A percentile compares a stretch with the other conserved stretches of the same genome.
Conservation (phyloP, 306 rosid species). For the Inga leiocalycina region DNA sequence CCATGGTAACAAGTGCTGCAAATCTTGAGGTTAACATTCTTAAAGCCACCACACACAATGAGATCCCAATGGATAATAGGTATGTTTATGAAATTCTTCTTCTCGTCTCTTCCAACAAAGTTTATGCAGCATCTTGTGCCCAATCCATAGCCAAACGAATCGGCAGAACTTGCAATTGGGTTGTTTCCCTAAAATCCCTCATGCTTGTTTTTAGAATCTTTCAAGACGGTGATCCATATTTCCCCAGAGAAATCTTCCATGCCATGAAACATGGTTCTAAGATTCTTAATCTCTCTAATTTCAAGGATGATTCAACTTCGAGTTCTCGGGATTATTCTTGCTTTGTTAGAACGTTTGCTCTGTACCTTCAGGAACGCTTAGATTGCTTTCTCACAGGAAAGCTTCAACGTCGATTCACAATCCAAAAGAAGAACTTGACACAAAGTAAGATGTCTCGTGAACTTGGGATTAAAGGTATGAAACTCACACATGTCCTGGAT, state of each 20-base stretch:
- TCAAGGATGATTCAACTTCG: slow-evolving; percentile 70
- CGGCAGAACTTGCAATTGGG: slow-evolving; percentile 68
- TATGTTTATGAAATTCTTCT: slow-evolving; percentile 58
- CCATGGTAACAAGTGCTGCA: slow-evolving; percentile 70
- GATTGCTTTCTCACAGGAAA: slow-evolving; percentile 80
- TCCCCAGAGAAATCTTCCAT: slow-evolving; percentile 75
- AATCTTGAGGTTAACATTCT: slow-evolving; percentile 69
- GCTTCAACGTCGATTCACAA: slow-evolving; percentile 62
- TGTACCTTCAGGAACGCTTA: slow-evolving; percentile 81
- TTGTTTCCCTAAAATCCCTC: slow-evolving; percentile 78
- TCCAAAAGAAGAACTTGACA: slow-evolving; percentile 16
- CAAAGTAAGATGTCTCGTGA: slow-evolving; percentile 23
- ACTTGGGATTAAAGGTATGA: slow-evolving; percentile 62
- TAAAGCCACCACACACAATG: slow-evolving; percentile 83
- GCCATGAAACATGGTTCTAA: slow-evolving; percentile 76
- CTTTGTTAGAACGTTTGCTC: slow-evolving; percentile 67
- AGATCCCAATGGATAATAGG: slow-evolving; percentile 62
- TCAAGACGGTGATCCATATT: slow-evolving; percentile 79
- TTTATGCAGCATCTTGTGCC: slow-evolving; percentile 67
- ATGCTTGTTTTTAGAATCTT: slow-evolving; percentile 72
- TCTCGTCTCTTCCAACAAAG: slow-evolving; percentile 54
- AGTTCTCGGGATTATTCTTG: slow-evolving; percentile 79
- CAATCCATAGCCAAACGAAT: slow-evolving; percentile 62
- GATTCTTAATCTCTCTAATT: slow-evolving; percentile 72
- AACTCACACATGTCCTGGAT: slow-evolving; percentile 62